A percentile compares a stretch with the other conserved stretches of the same genome.
Evolutionary conservation across 805 yeast genomes (phyloP).

Genomic region (Metschnikowia drakensbergensis): DNA sequence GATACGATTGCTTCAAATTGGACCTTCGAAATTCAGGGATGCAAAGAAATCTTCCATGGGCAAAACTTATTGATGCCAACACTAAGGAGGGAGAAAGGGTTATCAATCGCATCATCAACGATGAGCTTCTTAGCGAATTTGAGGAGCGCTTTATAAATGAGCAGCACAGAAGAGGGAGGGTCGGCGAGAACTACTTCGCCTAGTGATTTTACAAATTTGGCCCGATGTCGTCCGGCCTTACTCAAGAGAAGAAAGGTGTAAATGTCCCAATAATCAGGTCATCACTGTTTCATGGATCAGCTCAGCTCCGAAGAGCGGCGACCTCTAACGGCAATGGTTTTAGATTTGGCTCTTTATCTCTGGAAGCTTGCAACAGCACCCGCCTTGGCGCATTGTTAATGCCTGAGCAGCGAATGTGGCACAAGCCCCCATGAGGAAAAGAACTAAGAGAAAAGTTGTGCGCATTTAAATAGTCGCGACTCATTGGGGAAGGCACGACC

Average conservation of each 20-base stretch:
- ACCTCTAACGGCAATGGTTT: slow-evolving; percentile 99
- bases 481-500: slow-evolving; percentile 8
- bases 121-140: slow-evolving; percentile 26
- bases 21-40: slow-evolving; percentile 49
- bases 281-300: slow-evolving; percentile 94
- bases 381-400: slow-evolving; percentile 16
- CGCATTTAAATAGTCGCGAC: not conserved
- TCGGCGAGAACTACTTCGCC: slow-evolving; percentile 39
- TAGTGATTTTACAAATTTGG: not conserved
- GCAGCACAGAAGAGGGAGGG: slow-evolving; percentile 37
- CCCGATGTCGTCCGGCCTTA: not conserved
- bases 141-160: slow-evolving; percentile 33
- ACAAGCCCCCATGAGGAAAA: slow-evolving; percentile 5
- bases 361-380: slow-evolving; percentile 15
- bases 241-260: not conserved
- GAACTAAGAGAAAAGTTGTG: not conserved
- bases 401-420: slow-evolving; percentile 12
- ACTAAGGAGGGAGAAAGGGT: slow-evolving; percentile 11
- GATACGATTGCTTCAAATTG: slow-evolving; percentile 14
- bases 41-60: slow-evolving; percentile 48
- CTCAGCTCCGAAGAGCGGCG: slow-evolving; percentile 57
- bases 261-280: slow-evolving; percentile 86
- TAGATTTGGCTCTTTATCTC: slow-evolving; percentile 59
- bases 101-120: slow-evolving; percentile 27
- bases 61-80: slow-evolving; percentile 17